Percentiles rank a stretch among this genome's conserved stretches.
These are phyloP conservation scores for Phlegmacium glaucopus DNA, from an alignment of 768 basidiomycete genomes.

Conservation along the genomic window DNA sequence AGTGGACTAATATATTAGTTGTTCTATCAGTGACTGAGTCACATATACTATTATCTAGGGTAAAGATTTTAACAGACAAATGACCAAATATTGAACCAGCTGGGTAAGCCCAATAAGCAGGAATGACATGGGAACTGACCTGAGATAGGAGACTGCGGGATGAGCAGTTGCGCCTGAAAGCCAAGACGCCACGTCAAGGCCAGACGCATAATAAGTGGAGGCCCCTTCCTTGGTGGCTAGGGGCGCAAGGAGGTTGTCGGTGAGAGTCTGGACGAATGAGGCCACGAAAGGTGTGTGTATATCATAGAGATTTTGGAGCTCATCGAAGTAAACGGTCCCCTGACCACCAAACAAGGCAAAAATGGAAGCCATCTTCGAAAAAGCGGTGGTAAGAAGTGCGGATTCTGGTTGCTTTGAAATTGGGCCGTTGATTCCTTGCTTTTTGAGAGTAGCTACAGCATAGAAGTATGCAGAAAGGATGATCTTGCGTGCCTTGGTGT, in stretches of 20 bases:
- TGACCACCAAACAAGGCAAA: constrained; percentile 98
- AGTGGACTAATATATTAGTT: too few species aligned
- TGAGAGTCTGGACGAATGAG: constrained; percentile 62
- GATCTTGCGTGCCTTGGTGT: constrained; percentile 69
- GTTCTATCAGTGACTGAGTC: too few species aligned
- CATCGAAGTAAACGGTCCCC: constrained; percentile 96
- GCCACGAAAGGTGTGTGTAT: constrained; percentile 86
- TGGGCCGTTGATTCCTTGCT: constrained; percentile 41
- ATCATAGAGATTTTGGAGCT: constrained; percentile 88
- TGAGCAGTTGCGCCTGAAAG: constrained; percentile 65
- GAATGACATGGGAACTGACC: constrained; percentile 90
- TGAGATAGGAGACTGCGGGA: constrained; percentile 82
- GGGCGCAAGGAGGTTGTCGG: constrained; percentile 65
- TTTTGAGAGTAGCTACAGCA: constrained; percentile 67
- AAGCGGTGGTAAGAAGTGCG: constrained; percentile 64
- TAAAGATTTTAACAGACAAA: too few species aligned
- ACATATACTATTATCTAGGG: too few species aligned
- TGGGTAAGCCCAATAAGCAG: constrained; percentile 97
- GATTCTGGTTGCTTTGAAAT: constrained; percentile 62
- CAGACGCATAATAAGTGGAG: constrained; percentile 69
- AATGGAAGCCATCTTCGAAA: constrained; percentile 61
- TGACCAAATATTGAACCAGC: constrained; percentile 86
- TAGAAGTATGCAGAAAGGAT: constrained; percentile 79
- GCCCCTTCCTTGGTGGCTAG: constrained; percentile 60
- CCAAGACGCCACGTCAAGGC: constrained; percentile 84